Percentiles rank a stretch among this genome's conserved stretches.
These are phyloP conservation scores for Thielaviopsis populi DNA, from an alignment of 2,329 filamentous ascomycete species.

Conservation along the genomic window DNA sequence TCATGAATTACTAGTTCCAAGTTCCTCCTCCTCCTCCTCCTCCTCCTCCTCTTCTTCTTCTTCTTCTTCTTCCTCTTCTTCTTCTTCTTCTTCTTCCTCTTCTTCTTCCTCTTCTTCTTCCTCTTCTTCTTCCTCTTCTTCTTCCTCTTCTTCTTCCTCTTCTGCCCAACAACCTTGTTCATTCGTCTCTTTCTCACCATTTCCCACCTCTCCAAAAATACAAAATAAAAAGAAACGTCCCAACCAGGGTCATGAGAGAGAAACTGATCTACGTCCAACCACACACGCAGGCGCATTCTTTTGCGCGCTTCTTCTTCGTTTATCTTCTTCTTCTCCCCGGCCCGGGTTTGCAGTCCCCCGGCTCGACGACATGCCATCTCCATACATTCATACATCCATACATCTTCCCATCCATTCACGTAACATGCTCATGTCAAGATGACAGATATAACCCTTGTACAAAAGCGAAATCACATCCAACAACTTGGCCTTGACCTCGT, in stretches of 20 bases:
- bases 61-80: background rate
- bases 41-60: background rate
- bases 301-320: background rate
- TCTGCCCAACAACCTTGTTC: background rate
- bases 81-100: background rate
- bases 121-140: background rate
- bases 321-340: background rate
- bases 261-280: too few relatives aligned
- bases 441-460: background rate
- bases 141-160: background rate
- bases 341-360: too few relatives aligned
- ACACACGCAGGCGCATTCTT: too few relatives aligned
- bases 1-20: background rate
- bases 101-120: background rate
- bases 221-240: too few relatives aligned
- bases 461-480: background rate
- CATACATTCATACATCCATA: too few relatives aligned
- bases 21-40: background rate
- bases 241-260: too few relatives aligned
- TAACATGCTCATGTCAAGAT: background rate
- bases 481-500: too few relatives aligned
- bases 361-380: too few relatives aligned
- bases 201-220: background rate
- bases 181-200: background rate
- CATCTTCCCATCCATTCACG: too few relatives aligned